Conservation (phyloP, 768 basidiomycete species). For the Boletus coccyginus region DNA sequence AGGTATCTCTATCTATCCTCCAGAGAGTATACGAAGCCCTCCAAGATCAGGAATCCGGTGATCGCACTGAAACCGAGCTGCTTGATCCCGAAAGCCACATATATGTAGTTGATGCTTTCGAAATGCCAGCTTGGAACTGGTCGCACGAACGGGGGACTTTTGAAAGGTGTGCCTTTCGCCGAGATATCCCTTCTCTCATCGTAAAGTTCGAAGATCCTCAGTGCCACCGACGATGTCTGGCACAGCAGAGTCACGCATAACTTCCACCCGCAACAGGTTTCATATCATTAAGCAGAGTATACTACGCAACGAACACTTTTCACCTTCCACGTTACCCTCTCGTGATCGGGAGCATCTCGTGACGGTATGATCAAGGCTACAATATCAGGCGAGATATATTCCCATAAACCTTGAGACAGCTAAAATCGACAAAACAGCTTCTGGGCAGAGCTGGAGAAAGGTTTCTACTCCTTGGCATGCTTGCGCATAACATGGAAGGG, state of each 20-base stretch:
- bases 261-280: conserved; percentile 78
- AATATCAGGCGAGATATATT: conserved; percentile 11
- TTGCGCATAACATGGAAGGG: conserved; percentile 86
- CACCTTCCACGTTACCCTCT: conserved; percentile 90
- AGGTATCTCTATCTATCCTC: conserved; percentile 67
- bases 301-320: conserved; percentile 95
- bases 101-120: conserved; percentile 84
- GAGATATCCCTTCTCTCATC: conserved; percentile 1
- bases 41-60: conserved; percentile 57
- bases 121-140: conserved; percentile 95
- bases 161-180: conserved; percentile 59
- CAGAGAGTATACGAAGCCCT: conserved; percentile 72
- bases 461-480: conserved; percentile 92
- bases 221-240: conserved; percentile 70
- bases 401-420: conserved; percentile 41
- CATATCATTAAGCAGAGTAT: conserved; percentile 92
- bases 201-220: conserved; percentile 36
- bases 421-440: conserved; percentile 94
- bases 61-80: conserved; percentile 51
- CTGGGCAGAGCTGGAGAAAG: conserved; percentile 86
- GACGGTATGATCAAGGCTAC: conserved; percentile 54
- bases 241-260: conserved; percentile 76
- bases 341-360: conserved; percentile 84
- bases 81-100: conserved; percentile 82
- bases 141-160: conserved; percentile 84